These are phyloP conservation scores for Triadica sebifera DNA, from an alignment of 345 rosid genomes.

Conservation along the genomic window DNA sequence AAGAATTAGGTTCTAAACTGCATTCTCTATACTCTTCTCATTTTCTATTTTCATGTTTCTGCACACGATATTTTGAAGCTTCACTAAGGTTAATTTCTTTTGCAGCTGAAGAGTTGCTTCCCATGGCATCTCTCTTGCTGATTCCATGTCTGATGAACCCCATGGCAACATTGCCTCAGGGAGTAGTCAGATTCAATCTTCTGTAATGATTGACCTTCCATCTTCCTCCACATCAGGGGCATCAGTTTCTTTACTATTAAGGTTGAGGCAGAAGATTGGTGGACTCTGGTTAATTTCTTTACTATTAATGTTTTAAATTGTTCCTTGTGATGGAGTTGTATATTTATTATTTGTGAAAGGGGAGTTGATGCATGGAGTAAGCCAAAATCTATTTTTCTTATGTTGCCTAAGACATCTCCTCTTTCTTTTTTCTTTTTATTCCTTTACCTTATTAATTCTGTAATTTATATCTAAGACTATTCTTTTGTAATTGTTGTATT, in stretches of 20 bases:
- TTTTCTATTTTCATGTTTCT: background rate
- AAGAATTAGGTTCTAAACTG: conserved; percentile 61
- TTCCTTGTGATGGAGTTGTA: too few species aligned
- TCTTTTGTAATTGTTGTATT: too few species aligned
- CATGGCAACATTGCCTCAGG: conserved; percentile 26
- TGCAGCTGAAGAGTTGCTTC: conserved; percentile 72
- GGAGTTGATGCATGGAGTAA: too few species aligned
- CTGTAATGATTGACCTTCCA: conserved; percentile 30
- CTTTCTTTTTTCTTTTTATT: too few species aligned
- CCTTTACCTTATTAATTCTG: too few species aligned
- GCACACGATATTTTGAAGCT: background rate
- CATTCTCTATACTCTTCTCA: background rate
- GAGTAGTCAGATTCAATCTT: conserved; percentile 34
- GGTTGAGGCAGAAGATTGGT: conserved; percentile 53
- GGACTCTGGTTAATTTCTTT: conserved; percentile 53
- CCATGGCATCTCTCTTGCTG: conserved; percentile 62
- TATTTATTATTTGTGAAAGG: too few species aligned
- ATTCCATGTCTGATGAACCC: conserved; percentile 50
- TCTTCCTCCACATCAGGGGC: conserved; percentile 42
- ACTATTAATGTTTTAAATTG: too few species aligned
- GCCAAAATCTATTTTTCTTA: too few species aligned
- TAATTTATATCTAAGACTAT: too few species aligned
- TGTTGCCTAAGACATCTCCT: too few species aligned
- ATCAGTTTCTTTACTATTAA: conserved; percentile 44
- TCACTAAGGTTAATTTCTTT: background rate